Evolutionary conservation across 768 basidiomycete genomes (phyloP).

Genomic region (Termitomyces sp.): DNA sequence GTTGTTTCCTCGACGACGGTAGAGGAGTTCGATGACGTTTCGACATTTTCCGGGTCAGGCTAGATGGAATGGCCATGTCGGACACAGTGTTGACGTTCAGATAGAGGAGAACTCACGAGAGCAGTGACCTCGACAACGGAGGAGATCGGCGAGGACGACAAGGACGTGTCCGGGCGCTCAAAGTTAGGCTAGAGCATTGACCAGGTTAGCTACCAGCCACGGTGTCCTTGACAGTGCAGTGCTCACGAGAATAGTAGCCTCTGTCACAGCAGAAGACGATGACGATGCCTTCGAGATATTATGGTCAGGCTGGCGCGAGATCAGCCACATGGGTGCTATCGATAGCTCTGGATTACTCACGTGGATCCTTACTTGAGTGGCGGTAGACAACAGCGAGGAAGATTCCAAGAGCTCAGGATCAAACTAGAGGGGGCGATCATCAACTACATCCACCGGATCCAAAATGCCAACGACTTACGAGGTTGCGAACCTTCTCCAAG

Average conservation of each 20-base stretch:
- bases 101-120: neutral
- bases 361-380: neutral
- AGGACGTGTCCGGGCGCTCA: neutral
- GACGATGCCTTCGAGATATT: neutral
- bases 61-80: neutral
- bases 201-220: neutral
- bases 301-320: neutral
- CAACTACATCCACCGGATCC: neutral
- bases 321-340: neutral
- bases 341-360: neutral
- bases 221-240: neutral
- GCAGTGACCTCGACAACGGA: neutral
- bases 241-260: neutral
- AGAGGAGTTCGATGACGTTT: neutral
- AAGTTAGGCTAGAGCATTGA: neutral
- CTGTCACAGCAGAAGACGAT: neutral
- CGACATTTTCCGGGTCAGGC: neutral
- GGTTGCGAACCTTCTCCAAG: neutral
- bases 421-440: neutral
- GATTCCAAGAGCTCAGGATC: neutral
- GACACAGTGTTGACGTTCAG: neutral
- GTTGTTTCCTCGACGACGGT: neutral
- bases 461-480: neutral
- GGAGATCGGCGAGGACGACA: neutral
- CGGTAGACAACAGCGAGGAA: neutral